A percentile compares a stretch with the other conserved stretches of the same genome.
These are phyloP conservation scores for Pythium dissotocum DNA, from an alignment of 352 stramenopile species.

Conservation along the genomic window DNA sequence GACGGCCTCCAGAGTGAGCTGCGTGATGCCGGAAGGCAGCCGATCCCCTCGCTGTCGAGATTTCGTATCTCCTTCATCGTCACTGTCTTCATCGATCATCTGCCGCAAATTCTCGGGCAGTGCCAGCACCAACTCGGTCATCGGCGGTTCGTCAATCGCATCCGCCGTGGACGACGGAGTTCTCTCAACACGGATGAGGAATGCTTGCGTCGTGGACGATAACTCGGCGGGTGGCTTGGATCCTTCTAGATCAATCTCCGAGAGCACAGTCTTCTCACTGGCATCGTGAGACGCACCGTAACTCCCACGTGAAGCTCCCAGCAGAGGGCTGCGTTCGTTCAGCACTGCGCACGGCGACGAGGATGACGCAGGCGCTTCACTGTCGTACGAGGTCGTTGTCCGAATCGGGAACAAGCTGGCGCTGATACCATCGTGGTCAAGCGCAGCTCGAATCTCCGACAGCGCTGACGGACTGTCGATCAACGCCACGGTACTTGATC, in stretches of 20 bases:
- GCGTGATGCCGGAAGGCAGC: constrained; percentile 38
- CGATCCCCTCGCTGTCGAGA: background rate
- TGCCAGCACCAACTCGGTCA: constrained; percentile 36
- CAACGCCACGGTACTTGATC: background rate
- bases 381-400: constrained; percentile 12
- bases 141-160: background rate
- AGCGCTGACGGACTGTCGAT: background rate
- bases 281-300: background rate
- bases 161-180: background rate
- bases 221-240: background rate
- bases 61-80: constrained; percentile 2
- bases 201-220: constrained; percentile 9
- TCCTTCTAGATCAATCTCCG: constrained; percentile 24
- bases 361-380: background rate
- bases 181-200: constrained; percentile 25
- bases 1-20: constrained; percentile 42
- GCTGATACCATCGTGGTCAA: constrained; percentile 20
- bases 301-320: background rate
- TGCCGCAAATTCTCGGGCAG: constrained; percentile 30
- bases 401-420: constrained; percentile 18
- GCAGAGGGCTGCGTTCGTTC: constrained; percentile 22
- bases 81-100: background rate
- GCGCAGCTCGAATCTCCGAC: constrained; percentile 11
- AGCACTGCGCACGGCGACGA: background rate
- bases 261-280: constrained; percentile 23